A percentile compares a stretch with the other conserved stretches of the same genome.
Conservation (phyloP, 805 yeast species). For the Starmerella floris region DNA sequence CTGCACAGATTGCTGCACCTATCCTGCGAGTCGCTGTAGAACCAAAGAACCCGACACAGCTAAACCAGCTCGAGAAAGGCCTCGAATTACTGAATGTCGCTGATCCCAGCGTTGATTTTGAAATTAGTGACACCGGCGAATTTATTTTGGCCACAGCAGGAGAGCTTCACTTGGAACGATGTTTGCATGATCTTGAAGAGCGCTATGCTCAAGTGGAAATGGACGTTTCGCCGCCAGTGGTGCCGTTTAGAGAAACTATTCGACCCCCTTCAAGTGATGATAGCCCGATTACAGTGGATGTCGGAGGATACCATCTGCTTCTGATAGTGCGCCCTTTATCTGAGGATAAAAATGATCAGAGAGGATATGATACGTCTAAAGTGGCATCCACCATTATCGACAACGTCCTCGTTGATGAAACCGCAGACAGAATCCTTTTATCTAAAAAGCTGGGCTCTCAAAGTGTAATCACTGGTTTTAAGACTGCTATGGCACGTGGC, state of each 20-base stretch:
- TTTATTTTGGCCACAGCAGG: constrained; percentile 92
- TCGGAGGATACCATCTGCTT: constrained; percentile 28
- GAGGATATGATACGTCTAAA: too few species aligned
- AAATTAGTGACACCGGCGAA: constrained; percentile 81
- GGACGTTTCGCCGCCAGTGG: constrained; percentile 77
- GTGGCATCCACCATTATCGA: neutral
- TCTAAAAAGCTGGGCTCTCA: constrained; percentile 10
- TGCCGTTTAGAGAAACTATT: constrained; percentile 85
- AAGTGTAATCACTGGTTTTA: constrained; percentile 66
- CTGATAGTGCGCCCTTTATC: constrained; percentile 19
- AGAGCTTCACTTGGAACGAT: constrained; percentile 87
- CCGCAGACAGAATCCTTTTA: constrained; percentile 2
- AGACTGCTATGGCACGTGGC: constrained; percentile 67
- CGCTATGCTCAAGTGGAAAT: constrained; percentile 88
- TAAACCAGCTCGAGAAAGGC: constrained; percentile 58
- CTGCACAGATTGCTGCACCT: constrained; percentile 67
- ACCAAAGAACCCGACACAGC: constrained; percentile 73
- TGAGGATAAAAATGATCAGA: constrained; percentile 1
- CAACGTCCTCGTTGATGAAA: constrained; percentile 14
- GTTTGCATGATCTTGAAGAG: constrained; percentile 68
- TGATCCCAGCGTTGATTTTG: constrained; percentile 88
- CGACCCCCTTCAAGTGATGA: constrained; percentile 33
- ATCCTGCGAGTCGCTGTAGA: constrained; percentile 93
- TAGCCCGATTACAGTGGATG: constrained; percentile 29
- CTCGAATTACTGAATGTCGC: constrained; percentile 67